Evolutionary conservation across 73 alveolate species (phyloP).

Genomic region (Paramecium tetraurelia): DNA sequence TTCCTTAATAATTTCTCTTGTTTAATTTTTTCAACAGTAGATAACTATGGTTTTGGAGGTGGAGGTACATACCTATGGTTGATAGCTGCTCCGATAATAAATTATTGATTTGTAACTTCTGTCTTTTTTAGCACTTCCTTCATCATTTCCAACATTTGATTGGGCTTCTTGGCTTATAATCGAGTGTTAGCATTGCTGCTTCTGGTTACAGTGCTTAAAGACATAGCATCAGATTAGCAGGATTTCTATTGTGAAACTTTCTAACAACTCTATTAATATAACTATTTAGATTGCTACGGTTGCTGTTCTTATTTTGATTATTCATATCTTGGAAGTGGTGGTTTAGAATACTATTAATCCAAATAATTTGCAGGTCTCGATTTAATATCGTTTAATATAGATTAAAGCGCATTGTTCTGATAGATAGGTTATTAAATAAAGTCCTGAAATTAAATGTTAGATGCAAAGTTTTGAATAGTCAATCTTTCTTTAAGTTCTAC

Average conservation of each 20-base stretch:
- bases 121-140: conserved; percentile 25
- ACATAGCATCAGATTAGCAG: not conserved
- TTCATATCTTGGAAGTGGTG: not conserved
- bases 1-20: not conserved
- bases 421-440: not conserved
- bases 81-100: not conserved
- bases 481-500: conserved; percentile 49
- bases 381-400: conserved; percentile 43
- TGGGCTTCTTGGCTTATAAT: not conserved
- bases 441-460: not conserved
- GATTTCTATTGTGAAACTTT: not conserved
- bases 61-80: conserved; percentile 34
- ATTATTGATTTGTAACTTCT: not conserved
- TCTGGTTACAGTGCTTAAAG: not conserved
- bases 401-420: not conserved
- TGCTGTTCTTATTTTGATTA: not conserved
- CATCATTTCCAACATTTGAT: conserved; percentile 3
- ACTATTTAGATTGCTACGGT: not conserved
- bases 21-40: conserved; percentile 27
- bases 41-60: not conserved
- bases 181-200: not conserved
- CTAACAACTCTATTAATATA: not conserved
- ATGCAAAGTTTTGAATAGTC: conserved; percentile 54
- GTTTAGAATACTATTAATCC: not conserved
- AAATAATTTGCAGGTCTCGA: conserved; percentile 16